Evolutionary conservation across 768 basidiomycete genomes (phyloP), one percentile per base, ranked within the genome.

Genomic region (Boletus rubropictus): DNA sequence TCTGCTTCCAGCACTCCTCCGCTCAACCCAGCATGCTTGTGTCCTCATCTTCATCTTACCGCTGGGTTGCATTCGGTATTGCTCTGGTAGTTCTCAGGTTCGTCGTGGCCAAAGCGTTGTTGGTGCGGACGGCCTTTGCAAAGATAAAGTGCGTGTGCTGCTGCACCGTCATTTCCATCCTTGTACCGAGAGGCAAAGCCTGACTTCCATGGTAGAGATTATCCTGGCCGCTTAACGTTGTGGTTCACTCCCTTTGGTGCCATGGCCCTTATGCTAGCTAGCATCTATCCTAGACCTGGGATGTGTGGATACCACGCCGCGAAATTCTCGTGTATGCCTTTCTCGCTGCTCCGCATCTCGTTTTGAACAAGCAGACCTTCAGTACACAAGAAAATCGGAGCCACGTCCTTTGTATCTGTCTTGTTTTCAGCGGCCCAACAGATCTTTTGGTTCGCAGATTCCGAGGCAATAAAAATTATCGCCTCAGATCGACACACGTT

Each of bases 361-460:
- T 31, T 14, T 9, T 11, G n/a, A 33, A 17, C 31, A 11, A 36
- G 17, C 11, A 11, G 6, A 14, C 12, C 5, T 35, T 18, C 28
- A 76, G 74, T 60, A n/a, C 74, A 72, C 53, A 53, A 54, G 32
- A 59, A 67, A 42, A 66, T 69, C 33, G 66, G 73, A 22, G 68
- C 65, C 46, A 76, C 75, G 0, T 61, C 59, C 17, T 52, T 74
- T 17, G 65, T 66, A 10, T 69, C 74, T 6, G 60, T 73, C 22
- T 41, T 46, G 1, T 45, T 76, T 35, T 63, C 54, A 53, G 42
- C 53, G 8, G 59, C 65, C 21, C 61, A 54, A 10, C 69, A 61
- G 0, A 58, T 58, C 9, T 68, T 69, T 48, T 78, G 73, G 72
- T 28, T 77, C 14, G 63, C 72, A 12, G 76, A 77, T 39, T 61